Percentiles rank a stretch among this genome's conserved stretches.
phyloP scores from a whole-genome alignment of 1,139 yeast genomes.

The Candida sp. region DNA sequence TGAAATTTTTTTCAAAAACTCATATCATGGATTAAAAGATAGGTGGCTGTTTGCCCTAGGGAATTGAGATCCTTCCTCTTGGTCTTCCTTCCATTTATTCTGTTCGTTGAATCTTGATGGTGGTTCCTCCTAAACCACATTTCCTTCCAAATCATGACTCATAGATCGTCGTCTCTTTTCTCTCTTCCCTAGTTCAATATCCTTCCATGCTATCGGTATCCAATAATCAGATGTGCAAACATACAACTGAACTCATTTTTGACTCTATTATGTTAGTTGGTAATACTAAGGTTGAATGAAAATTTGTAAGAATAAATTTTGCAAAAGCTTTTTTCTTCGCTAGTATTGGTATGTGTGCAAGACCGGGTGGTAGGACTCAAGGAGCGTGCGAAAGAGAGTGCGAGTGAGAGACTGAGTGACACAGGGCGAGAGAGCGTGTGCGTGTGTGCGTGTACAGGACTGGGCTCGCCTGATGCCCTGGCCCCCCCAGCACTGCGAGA shows the following conservation, averaged over 20 bases:
- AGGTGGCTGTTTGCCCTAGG: neutral
- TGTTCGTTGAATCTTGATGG: neutral
- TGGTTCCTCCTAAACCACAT: neutral
- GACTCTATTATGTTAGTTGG: slow-evolving; percentile 16
- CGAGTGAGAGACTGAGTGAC: slow-evolving; percentile 1
- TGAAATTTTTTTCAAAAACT: slow-evolving; percentile 1
- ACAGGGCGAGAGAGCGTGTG: neutral
- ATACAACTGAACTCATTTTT: slow-evolving; percentile 39
- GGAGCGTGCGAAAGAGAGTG: slow-evolving; percentile 4
- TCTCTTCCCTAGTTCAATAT: neutral
- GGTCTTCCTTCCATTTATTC: neutral
- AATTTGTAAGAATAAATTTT: slow-evolving; percentile 18
- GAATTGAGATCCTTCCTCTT: neutral
- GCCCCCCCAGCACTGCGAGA: neutral
- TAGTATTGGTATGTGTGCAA: slow-evolving; percentile 9
- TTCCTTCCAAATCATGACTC: neutral
- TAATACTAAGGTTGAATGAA: slow-evolving; percentile 5
- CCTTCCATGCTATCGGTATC: neutral
- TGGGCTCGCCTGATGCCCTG: no score
- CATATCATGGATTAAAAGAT: neutral
- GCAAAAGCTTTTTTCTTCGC: slow-evolving; percentile 17
- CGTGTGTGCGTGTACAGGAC: neutral
- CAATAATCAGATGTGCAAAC: slow-evolving; percentile 14
- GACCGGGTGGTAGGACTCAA: neutral
- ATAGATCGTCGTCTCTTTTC: neutral